Conservation (phyloP, 768 basidiomycete genomes). For the Kwoniella dendrophila region DNA sequence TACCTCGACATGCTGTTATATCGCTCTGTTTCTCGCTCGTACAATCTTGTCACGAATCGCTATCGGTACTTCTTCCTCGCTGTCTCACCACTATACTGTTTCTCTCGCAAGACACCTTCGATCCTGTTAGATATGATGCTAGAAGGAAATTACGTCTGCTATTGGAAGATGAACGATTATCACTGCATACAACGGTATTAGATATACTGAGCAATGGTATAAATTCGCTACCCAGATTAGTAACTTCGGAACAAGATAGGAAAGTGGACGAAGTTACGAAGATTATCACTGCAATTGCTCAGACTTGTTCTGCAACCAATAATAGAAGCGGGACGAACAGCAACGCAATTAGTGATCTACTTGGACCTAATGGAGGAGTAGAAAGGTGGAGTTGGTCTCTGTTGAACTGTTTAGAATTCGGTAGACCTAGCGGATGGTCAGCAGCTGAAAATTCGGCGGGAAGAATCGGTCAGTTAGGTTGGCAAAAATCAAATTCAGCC, state of each 20-base stretch:
- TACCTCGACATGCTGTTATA: slow-evolving; percentile 27
- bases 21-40: slow-evolving; percentile 26
- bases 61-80: slow-evolving; percentile 70
- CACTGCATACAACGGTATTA: slow-evolving; percentile 62
- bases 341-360: slow-evolving; percentile 59
- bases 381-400: slow-evolving; percentile 92
- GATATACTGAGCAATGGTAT: slow-evolving; percentile 69
- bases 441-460: slow-evolving; percentile 12
- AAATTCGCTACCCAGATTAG: slow-evolving; percentile 69
- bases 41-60: slow-evolving; percentile 50
- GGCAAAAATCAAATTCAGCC: slow-evolving; percentile 27
- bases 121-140: slow-evolving; percentile 36
- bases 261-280: slow-evolving; percentile 71
- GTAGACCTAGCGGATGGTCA: slow-evolving; percentile 57
- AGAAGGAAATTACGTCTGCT: slow-evolving; percentile 15
- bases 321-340: not conserved
- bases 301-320: slow-evolving; percentile 55
- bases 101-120: slow-evolving; percentile 58
- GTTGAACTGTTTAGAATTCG: slow-evolving; percentile 77
- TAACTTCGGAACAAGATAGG: slow-evolving; percentile 71
- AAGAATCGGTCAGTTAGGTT: slow-evolving; percentile 36
- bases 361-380: slow-evolving; percentile 79
- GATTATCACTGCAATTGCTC: slow-evolving; percentile 72
- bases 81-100: slow-evolving; percentile 74
- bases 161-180: not conserved